phyloP scores from a whole-genome alignment of 192 early-diverging fungal genomes.

The Coemansia sp. region DNA sequence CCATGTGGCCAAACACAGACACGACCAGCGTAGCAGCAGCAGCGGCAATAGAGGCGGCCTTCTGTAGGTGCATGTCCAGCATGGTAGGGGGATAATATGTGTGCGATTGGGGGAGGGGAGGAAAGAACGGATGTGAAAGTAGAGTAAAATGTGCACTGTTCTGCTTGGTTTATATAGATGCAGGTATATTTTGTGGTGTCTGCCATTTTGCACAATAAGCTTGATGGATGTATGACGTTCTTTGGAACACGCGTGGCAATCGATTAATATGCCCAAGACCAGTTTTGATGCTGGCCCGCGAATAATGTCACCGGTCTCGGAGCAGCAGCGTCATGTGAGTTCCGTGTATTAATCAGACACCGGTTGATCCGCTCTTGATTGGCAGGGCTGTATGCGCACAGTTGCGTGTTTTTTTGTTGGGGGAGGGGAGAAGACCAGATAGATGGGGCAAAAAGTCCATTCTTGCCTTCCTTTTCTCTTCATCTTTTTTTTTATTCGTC shows the following conservation, averaged over 20 bases:
- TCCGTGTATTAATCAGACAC: not conserved
- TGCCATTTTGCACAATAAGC: not conserved
- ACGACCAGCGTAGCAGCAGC: not conserved
- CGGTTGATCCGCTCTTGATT: constrained; percentile 1
- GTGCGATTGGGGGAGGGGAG: no score
- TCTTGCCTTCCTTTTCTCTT: not conserved
- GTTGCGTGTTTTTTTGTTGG: not conserved
- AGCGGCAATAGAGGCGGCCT: not conserved
- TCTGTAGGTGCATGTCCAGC: not conserved
- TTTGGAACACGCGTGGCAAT: not conserved
- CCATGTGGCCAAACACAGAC: constrained; percentile 24
- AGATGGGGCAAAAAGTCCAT: not conserved
- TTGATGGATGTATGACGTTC: not conserved
- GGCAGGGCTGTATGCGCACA: not conserved
- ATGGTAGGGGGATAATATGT: not conserved
- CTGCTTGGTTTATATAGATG: not conserved
- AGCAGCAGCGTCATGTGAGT: not conserved
- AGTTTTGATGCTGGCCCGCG: not conserved
- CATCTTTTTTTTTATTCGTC: not conserved
- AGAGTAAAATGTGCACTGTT: not conserved
- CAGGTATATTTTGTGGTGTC: no score
- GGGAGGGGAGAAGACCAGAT: no score
- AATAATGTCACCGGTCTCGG: not conserved
- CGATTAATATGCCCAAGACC: not conserved
- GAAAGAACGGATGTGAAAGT: not conserved